Evolutionary conservation across 768 basidiomycete species (phyloP).

Genomic region (Termitomyces sp.): DNA sequence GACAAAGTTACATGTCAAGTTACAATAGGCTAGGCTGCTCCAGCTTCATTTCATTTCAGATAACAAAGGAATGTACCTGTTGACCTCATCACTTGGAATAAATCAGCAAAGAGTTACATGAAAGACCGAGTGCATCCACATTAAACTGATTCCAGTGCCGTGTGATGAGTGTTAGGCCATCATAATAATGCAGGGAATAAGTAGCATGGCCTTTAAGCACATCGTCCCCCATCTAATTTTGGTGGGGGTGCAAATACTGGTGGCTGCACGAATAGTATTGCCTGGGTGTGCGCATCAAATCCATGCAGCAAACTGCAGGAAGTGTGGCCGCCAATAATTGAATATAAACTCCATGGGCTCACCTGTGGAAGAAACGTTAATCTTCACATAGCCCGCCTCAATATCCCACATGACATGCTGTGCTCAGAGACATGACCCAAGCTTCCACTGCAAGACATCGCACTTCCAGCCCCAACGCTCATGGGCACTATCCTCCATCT

Average conservation of each 20-base stretch:
- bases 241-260: constrained; percentile 89
- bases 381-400: constrained; percentile 66
- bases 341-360: constrained; percentile 63
- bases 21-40: no score
- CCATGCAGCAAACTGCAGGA: constrained; percentile 49
- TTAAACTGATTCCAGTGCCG: constrained; percentile 95
- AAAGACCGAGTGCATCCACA: constrained; percentile 89
- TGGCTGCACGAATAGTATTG: constrained; percentile 89
- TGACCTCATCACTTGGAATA: no score
- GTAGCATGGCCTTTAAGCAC: constrained; percentile 60
- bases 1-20: no score
- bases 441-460: constrained; percentile 57
- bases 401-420: constrained; percentile 88
- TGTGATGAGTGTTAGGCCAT: constrained; percentile 90
- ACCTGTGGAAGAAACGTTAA: constrained; percentile 50
- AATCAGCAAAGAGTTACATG: no score
- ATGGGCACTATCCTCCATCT: constrained; percentile 48
- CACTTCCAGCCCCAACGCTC: constrained; percentile 84
- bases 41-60: no score
- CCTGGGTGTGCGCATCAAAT: constrained; percentile 72
- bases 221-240: constrained; percentile 47
- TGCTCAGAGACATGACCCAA: constrained; percentile 86
- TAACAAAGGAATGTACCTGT: no score
- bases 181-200: constrained; percentile 89
- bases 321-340: constrained; percentile 82